A percentile compares a stretch with the other conserved stretches of the same genome.
phyloP scores from a whole-genome alignment of 768 basidiomycete genomes.

The Tulasnella sp. region DNA sequence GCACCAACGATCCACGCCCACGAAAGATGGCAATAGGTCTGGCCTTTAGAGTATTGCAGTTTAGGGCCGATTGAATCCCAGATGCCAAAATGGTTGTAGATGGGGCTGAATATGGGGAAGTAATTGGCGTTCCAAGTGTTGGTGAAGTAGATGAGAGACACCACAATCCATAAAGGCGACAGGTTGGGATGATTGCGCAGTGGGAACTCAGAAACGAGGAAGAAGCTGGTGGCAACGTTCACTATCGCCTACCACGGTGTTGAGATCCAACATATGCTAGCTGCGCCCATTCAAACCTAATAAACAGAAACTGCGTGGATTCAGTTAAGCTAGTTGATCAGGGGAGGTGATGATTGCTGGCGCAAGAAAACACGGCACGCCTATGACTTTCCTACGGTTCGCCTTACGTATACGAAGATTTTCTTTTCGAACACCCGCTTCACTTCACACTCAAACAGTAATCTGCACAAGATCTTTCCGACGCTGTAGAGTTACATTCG shows the following conservation, averaged over 20 bases:
- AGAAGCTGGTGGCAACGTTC: conserved; percentile 33
- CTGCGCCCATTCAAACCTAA: conserved; percentile 79
- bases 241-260: conserved; percentile 22
- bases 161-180: neutral
- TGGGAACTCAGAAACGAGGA: conserved; percentile 65
- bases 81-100: conserved; percentile 57
- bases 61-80: conserved; percentile 25
- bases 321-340: no score
- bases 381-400: no score
- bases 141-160: conserved; percentile 26
- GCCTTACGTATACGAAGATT: no score
- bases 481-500: no score
- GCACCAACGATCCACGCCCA: conserved; percentile 26
- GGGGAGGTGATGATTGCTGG: no score
- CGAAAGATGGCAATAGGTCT: conserved; percentile 19
- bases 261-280: conserved; percentile 60
- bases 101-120: conserved; percentile 58
- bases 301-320: no score
- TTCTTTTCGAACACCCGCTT: no score
- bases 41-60: conserved; percentile 13
- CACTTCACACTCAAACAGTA: no score
- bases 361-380: no score
- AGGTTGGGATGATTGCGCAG: conserved; percentile 38
- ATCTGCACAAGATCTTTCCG: no score
- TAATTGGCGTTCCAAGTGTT: conserved; percentile 56